These are phyloP conservation scores for Phyllosticta capitalensis DNA, from an alignment of 2,329 filamentous ascomycete genomes.

Conservation along the genomic window DNA sequence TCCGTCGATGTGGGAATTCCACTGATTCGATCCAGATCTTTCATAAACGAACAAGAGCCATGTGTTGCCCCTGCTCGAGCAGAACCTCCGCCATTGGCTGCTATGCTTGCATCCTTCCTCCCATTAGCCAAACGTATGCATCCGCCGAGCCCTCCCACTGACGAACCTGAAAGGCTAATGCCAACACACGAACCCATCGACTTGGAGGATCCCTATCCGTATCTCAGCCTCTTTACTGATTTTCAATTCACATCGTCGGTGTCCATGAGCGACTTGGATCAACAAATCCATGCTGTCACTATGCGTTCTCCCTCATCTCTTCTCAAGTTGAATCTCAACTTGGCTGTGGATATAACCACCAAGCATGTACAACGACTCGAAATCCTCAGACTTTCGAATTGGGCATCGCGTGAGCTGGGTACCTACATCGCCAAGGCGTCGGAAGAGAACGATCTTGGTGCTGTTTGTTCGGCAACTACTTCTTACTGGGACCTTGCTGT, in stretches of 20 bases:
- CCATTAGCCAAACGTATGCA: conserved; percentile 24
- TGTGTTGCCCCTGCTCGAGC: conserved; percentile 7
- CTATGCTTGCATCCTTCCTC: conserved; percentile 30
- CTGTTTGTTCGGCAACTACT: conserved; percentile 57
- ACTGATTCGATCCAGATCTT: background rate
- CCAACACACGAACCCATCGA: conserved; percentile 57
- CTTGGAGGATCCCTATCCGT: conserved; percentile 56
- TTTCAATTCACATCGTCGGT: conserved; percentile 48
- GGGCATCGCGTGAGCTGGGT: conserved; percentile 49
- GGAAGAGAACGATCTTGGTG: conserved; percentile 44
- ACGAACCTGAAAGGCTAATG: conserved; percentile 29
- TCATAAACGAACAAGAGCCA: conserved; percentile 11
- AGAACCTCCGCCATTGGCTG: conserved; percentile 20
- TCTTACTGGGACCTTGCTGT: conserved; percentile 57
- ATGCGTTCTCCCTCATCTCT: conserved; percentile 43
- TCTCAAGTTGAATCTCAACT: conserved; percentile 48
- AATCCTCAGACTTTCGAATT: conserved; percentile 48
- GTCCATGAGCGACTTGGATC: background rate
- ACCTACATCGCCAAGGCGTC: conserved; percentile 39
- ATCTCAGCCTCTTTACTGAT: conserved; percentile 61
- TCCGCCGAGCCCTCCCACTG: conserved; percentile 21
- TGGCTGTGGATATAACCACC: conserved; percentile 43
- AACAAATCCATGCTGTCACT: conserved; percentile 43
- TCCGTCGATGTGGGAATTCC: background rate
- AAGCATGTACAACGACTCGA: conserved; percentile 46